Conservation (phyloP, 805 yeast genomes). For the Saccharomycopsis fibuligera region DNA sequence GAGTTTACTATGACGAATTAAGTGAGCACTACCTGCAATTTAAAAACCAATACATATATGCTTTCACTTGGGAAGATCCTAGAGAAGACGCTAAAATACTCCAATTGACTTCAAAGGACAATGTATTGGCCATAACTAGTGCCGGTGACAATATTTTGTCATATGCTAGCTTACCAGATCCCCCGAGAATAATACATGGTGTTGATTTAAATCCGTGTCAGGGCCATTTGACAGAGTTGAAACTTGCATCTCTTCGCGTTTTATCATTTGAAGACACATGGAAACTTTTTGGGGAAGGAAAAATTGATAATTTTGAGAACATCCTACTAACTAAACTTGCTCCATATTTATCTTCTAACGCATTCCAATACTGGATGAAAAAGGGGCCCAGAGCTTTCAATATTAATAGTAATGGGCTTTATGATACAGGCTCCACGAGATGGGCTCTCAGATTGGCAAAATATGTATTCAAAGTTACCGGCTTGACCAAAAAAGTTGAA, state of each 20-base stretch:
- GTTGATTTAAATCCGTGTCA: slow-evolving; percentile 82
- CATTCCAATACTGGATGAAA: slow-evolving; percentile 74
- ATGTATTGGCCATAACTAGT: slow-evolving; percentile 76
- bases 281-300: slow-evolving; percentile 74
- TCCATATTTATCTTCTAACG: slow-evolving; percentile 70
- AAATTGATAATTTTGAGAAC: slow-evolving; percentile 44
- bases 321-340: slow-evolving; percentile 51
- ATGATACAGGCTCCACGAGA: slow-evolving; percentile 78
- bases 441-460: slow-evolving; percentile 76
- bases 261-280: slow-evolving; percentile 56
- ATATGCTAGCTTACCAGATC: slow-evolving; percentile 63
- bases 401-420: slow-evolving; percentile 52
- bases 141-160: slow-evolving; percentile 80
- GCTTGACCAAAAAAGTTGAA: slow-evolving; percentile 45
- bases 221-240: slow-evolving; percentile 72
- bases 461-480: slow-evolving; percentile 50
- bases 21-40: slow-evolving; percentile 64
- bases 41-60: slow-evolving; percentile 73
- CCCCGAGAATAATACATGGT: slow-evolving; percentile 76
- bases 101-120: slow-evolving; percentile 54
- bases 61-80: slow-evolving; percentile 91
- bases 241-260: slow-evolving; percentile 61
- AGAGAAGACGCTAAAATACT: slow-evolving; percentile 68
- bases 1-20: slow-evolving; percentile 73
- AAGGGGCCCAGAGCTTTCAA: slow-evolving; percentile 55